A percentile compares a stretch with the other conserved stretches of the same genome.
Evolutionary conservation across 345 rosid species (phyloP).

Genomic region (Citrus glauca): DNA sequence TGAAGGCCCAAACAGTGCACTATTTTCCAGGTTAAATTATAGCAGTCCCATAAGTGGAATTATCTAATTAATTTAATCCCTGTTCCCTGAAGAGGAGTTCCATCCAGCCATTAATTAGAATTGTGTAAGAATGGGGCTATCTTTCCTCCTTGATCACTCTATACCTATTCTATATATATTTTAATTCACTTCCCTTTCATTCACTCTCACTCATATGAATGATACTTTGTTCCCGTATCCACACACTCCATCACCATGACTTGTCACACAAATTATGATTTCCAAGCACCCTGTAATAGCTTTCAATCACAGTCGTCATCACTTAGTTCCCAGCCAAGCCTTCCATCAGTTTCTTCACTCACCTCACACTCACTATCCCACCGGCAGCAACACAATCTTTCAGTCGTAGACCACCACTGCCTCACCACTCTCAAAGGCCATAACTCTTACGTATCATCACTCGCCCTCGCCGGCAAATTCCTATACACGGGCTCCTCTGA

Average conservation of each 20-base stretch:
- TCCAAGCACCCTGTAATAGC: slow-evolving; percentile 12
- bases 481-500: slow-evolving; percentile 69
- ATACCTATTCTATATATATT: slow-evolving; percentile 13
- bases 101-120: slow-evolving; percentile 2
- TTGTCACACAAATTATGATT: slow-evolving; percentile 20
- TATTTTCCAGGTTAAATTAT: slow-evolving; percentile 6
- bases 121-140: neutral
- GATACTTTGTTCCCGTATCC: neutral
- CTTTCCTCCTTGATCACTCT: slow-evolving; percentile 16
- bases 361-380: slow-evolving; percentile 14
- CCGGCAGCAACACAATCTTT: slow-evolving; percentile 13
- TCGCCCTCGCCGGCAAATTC: slow-evolving; percentile 55
- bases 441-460: slow-evolving; percentile 60
- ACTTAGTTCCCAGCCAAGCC: slow-evolving; percentile 37
- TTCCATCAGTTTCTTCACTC: slow-evolving; percentile 38
- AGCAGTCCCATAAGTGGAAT: slow-evolving; percentile 2
- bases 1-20: neutral
- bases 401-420: slow-evolving; percentile 38
- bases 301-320: slow-evolving; percentile 12
- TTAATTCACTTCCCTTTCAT: slow-evolving; percentile 12
- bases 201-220: slow-evolving; percentile 12
- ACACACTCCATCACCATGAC: slow-evolving; percentile 18
- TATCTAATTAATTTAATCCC: slow-evolving; percentile 7
- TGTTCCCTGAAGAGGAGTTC: slow-evolving; percentile 1
- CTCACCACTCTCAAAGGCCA: slow-evolving; percentile 61